Conservation (phyloP, 352 stramenopile species). For the Phytophthora melonis region DNA sequence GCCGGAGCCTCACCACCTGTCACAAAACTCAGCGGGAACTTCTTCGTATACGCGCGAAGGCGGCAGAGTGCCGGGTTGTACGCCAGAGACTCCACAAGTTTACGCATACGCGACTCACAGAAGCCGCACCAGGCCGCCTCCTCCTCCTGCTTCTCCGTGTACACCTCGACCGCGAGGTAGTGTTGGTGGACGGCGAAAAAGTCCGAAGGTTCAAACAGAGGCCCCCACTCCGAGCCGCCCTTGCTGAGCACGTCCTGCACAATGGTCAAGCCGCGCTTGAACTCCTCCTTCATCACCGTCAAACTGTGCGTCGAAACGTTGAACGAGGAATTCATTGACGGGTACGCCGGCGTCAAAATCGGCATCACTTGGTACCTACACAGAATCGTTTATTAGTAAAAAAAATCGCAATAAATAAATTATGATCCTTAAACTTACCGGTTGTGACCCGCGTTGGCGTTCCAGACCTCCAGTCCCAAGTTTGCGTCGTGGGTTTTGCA, state of each 20-base stretch:
- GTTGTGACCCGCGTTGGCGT: constrained; percentile 88
- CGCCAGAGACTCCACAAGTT: constrained; percentile 89
- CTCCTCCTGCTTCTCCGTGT: constrained; percentile 87
- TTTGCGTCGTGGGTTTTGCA: constrained; percentile 91
- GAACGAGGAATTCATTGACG: constrained; percentile 99
- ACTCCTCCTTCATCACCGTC: constrained; percentile 95
- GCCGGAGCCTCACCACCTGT: constrained; percentile 36
- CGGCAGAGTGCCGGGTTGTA: constrained; percentile 85
- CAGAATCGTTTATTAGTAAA: constrained; percentile 2
- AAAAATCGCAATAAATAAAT: not conserved
- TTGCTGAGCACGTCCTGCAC: constrained; percentile 89
- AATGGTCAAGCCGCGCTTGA: constrained; percentile 81
- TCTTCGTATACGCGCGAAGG: constrained; percentile 88
- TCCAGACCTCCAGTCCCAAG: constrained; percentile 90
- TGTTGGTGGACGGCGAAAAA: constrained; percentile 92
- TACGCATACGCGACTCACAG: constrained; percentile 94
- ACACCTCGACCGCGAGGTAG: constrained; percentile 94
- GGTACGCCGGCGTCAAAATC: constrained; percentile 99
- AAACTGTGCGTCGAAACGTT: constrained; percentile 97
- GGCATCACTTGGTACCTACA: constrained; percentile 96
- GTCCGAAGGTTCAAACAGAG: constrained; percentile 84
- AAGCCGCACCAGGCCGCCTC: constrained; percentile 95
- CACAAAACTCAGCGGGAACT: constrained; percentile 79
- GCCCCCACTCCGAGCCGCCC: constrained; percentile 79
- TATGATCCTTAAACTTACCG: constrained; percentile 38